These are phyloP conservation scores for Puccinia coronata DNA, from an alignment of 1,284 basidiomycete species.

Conservation along the genomic window DNA sequence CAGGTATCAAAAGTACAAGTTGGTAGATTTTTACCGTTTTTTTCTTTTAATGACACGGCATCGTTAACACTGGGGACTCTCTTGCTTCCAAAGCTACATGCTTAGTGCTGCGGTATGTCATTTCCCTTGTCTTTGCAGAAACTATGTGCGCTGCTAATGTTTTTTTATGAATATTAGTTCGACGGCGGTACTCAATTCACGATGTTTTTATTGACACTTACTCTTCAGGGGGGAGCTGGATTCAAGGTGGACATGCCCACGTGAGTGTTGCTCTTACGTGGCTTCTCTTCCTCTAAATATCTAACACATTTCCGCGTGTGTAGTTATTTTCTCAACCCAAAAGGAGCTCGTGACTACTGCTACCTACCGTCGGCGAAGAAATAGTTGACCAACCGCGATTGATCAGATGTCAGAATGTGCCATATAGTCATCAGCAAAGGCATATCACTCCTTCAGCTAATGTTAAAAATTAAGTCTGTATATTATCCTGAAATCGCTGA, in stretches of 20 bases:
- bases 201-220: conserved; percentile 22
- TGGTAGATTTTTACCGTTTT: background rate
- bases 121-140: background rate
- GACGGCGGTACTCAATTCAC: conserved; percentile 47
- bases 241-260: conserved; percentile 35
- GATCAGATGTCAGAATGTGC: background rate
- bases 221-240: conserved; percentile 42
- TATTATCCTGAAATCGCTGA: no score
- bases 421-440: no score
- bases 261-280: background rate
- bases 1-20: conserved; percentile 49
- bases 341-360: conserved; percentile 36
- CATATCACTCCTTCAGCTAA: no score
- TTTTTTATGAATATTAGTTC: conserved; percentile 4
- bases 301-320: background rate
- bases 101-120: conserved; percentile 48
- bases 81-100: conserved; percentile 22
- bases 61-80: background rate
- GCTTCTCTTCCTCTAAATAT: background rate
- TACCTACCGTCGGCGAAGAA: conserved; percentile 25
- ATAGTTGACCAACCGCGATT: background rate
- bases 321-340: conserved; percentile 46
- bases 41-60: background rate
- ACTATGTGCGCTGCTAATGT: background rate
- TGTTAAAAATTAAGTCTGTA: no score